phyloP scores from a whole-genome alignment of 768 basidiomycete genomes.

The Serendipita indica region DNA sequence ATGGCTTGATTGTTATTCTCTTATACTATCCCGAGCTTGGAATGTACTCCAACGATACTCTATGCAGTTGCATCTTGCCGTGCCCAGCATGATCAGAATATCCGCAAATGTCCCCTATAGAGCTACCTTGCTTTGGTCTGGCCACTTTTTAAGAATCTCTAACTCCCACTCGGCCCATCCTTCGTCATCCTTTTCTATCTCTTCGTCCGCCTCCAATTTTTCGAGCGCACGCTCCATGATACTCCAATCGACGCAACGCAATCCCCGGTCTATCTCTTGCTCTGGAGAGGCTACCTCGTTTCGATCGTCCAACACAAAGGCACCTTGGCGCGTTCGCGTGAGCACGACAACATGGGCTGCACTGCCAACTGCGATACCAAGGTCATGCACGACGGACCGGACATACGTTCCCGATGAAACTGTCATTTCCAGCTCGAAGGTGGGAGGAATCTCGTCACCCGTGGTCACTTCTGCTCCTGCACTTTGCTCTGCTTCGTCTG shows the following conservation, averaged over 20 bases:
- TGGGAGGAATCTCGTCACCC: constrained; percentile 35
- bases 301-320: constrained; percentile 35
- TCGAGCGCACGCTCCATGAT: constrained; percentile 48
- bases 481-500: constrained; percentile 14
- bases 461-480: neutral
- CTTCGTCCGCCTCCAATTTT: constrained; percentile 33
- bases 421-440: constrained; percentile 79
- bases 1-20: too few species aligned
- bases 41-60: too few species aligned
- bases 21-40: too few species aligned
- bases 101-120: too few species aligned
- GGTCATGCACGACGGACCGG: constrained; percentile 86
- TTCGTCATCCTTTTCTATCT: constrained; percentile 33
- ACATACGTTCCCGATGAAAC: constrained; percentile 97
- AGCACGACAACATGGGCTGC: constrained; percentile 90
- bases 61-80: too few species aligned
- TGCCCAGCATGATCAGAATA: too few species aligned
- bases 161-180: constrained; percentile 74
- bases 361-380: constrained; percentile 67
- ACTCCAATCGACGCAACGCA: constrained; percentile 56
- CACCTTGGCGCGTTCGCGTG: constrained; percentile 73
- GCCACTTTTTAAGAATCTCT: constrained; percentile 43
- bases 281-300: neutral
- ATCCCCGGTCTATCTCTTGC: constrained; percentile 9
- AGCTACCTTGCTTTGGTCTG: too few species aligned